phyloP scores from a whole-genome alignment of 1,284 basidiomycete genomes.

The Microbotryum saponariae region DNA sequence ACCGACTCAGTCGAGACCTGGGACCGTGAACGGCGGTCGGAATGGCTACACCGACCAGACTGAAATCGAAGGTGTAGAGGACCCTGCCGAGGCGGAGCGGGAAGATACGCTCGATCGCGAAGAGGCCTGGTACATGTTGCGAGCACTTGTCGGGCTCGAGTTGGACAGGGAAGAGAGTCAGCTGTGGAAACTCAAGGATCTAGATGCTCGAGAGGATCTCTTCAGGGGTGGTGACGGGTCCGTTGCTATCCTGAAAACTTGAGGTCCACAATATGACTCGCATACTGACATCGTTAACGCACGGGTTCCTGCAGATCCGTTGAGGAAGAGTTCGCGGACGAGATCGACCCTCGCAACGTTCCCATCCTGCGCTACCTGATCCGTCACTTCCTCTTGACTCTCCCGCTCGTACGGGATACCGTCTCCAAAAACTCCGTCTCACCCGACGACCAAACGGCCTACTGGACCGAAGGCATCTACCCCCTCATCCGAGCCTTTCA shows the following conservation, averaged over 20 bases:
- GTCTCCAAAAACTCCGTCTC: neutral
- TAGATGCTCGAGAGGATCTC: conserved; percentile 6
- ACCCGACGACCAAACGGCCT: neutral
- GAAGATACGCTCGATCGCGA: conserved; percentile 1
- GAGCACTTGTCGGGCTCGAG: conserved; percentile 22
- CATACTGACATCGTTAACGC: no score
- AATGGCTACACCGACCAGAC: no score
- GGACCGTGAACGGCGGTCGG: no score
- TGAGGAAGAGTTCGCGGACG: conserved; percentile 7
- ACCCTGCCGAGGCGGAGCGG: no score
- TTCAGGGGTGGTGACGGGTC: neutral
- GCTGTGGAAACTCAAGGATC: conserved; percentile 19
- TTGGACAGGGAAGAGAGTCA: conserved; percentile 12
- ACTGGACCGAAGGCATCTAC: conserved; percentile 24
- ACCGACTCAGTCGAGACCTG: no score
- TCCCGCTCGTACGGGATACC: conserved; percentile 33
- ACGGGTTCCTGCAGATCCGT: neutral
- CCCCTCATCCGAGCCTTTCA: conserved; percentile 22
- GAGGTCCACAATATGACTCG: no score
- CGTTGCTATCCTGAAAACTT: neutral
- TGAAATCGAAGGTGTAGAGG: no score
- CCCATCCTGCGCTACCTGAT: conserved; percentile 34
- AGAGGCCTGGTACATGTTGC: conserved; percentile 25
- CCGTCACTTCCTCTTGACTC: conserved; percentile 32
- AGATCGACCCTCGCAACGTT: conserved; percentile 14